Evolutionary conservation across 805 yeast genomes (phyloP).

Genomic region (Kodamaea neixiangensis): DNA sequence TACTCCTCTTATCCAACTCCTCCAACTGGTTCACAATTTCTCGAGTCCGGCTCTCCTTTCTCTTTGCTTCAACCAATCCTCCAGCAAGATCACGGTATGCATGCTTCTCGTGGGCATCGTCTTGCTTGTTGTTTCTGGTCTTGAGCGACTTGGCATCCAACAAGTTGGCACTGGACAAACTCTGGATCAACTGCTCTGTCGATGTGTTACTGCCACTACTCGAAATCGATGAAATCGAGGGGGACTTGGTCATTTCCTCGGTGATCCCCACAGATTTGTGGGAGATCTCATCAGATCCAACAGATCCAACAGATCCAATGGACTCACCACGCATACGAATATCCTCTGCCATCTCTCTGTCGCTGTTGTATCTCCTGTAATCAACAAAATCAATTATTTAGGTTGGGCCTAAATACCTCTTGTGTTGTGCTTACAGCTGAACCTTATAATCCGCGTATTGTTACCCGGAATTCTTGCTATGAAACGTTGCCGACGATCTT

Average conservation of each 20-base stretch:
- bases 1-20: slow-evolving; percentile 5
- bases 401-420: not conserved
- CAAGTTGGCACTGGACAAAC: slow-evolving; percentile 18
- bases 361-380: not conserved
- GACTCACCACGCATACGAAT: not conserved
- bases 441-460: not conserved
- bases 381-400: not conserved
- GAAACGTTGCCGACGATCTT: not conserved
- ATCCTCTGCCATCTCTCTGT: not conserved
- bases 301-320: slow-evolving; percentile 1
- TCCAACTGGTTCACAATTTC: slow-evolving; percentile 8
- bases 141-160: not conserved
- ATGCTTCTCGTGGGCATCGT: not conserved
- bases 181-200: slow-evolving; percentile 24
- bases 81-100: slow-evolving; percentile 1
- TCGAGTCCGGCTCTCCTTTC: not conserved
- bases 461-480: slow-evolving; percentile 1
- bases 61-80: not conserved
- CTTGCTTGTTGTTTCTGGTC: not conserved
- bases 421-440: not conserved
- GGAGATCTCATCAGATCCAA: not conserved
- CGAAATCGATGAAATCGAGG: slow-evolving; percentile 26
- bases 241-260: slow-evolving; percentile 9
- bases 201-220: slow-evolving; percentile 24
- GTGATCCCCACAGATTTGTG: not conserved